Conservation (phyloP, 306 rosid genomes). For the Cicer judaicum region DNA sequence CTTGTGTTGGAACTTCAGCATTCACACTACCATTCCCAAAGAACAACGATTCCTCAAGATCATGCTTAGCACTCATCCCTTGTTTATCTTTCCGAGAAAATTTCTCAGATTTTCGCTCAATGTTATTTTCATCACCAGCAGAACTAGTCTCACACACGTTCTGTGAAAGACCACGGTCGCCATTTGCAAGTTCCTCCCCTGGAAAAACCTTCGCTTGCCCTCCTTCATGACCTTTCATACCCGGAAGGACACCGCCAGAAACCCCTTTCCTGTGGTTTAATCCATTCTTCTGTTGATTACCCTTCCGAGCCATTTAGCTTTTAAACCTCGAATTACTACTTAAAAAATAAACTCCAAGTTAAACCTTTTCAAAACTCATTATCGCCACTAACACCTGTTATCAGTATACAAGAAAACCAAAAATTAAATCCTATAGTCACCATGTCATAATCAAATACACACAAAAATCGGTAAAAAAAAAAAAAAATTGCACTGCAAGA, state of each 20-base stretch:
- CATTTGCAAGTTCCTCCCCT: slow-evolving; percentile 63
- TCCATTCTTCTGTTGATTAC: slow-evolving; percentile 87
- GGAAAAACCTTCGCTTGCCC: slow-evolving; percentile 62
- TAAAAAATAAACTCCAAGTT: slow-evolving; percentile 40
- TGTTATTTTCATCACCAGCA: slow-evolving; percentile 53
- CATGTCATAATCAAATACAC: slow-evolving; percentile 18
- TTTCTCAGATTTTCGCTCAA: slow-evolving; percentile 46
- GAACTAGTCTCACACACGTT: slow-evolving; percentile 45
- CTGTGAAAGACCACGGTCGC: slow-evolving; percentile 50
- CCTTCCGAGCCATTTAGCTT: slow-evolving; percentile 85
- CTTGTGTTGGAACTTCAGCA: slow-evolving; percentile 52
- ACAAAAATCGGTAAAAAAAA: background rate
- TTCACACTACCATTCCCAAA: slow-evolving; percentile 46
- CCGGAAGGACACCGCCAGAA: slow-evolving; percentile 58
- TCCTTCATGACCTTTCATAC: slow-evolving; percentile 55
- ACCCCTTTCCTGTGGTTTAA: slow-evolving; percentile 60
- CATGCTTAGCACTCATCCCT: slow-evolving; percentile 50
- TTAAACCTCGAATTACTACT: slow-evolving; percentile 22
- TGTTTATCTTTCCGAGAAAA: slow-evolving; percentile 63
- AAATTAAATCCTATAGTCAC: slow-evolving; percentile 24
- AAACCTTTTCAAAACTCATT: slow-evolving; percentile 45
- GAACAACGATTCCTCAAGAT: slow-evolving; percentile 47
- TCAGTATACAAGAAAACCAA: background rate
- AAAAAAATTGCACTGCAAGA: background rate
- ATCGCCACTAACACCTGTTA: slow-evolving; percentile 34